Evolutionary conservation across 176 grass and related monocot species (phyloP), one percentile per base, ranked within the genome.

Genomic region (Hsuehochloa calcarea): DNA sequence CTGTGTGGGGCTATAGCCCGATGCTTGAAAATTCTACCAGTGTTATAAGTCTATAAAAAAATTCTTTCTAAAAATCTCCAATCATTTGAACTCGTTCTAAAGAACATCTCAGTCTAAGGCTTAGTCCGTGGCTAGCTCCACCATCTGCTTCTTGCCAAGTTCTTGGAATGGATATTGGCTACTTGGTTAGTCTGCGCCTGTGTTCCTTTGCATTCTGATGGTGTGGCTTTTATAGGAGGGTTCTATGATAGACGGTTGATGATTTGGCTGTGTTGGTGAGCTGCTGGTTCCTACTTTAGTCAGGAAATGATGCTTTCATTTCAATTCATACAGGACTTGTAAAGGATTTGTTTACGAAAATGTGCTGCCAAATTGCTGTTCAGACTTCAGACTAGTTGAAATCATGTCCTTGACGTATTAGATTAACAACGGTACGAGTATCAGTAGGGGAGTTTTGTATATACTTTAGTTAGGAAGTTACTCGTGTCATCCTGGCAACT

Each of bases 221-320:
- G 14, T 55, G 19, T 22, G 52, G 54, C 20, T 10, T 22, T 56
- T 56, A 10, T 56, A n/a, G 54, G 72, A n/a, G 34, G 56, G 47
- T 2, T 77, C 65, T 56, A 35, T 8, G 9, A 67, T 85, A 7
- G 72, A 77, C 43, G 45, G 0, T 15, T 61, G 7, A 16, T 65
- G 82, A 68, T 62, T 68, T 55, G 72, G 82, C 22, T 16, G 10
- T 77, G 8, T 52, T 68, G 72, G 61, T 85, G 82, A 77, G 0
- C 61, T 55, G 35, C 46, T 61, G 37, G 10, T 56, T 76, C 82
- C 60, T 84, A 67, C 46, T 66, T n/a, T 47, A n/a, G 22, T 11
- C 35, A 55, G 60, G 34, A 75, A 29, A 43, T 15, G 3, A 63
- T 22, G 26, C 60, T 84, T 5, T 70, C 72, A 15, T 65, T 67